Evolutionary conservation across 371 early-diverging fungal species (phyloP).

Genomic region (Dipsacomyces acuminosporus): DNA sequence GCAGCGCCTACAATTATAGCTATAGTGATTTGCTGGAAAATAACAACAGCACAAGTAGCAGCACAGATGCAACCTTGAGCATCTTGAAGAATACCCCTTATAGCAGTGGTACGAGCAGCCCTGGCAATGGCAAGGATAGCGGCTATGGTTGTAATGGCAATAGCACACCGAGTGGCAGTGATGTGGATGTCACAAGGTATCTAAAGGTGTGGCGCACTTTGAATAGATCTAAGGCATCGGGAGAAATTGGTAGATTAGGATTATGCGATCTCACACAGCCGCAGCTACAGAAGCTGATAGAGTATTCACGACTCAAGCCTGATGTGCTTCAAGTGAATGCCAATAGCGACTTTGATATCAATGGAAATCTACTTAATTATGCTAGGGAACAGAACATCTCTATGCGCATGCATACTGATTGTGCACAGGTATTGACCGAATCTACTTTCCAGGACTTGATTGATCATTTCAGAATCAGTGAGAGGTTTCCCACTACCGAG

Average conservation of each 20-base stretch:
- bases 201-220: conserved; percentile 30
- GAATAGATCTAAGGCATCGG: conserved; percentile 8
- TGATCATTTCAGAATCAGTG: conserved; percentile 37
- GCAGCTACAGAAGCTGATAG: conserved; percentile 26
- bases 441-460: conserved; percentile 31
- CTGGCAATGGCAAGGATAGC: neutral
- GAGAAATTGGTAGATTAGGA: conserved; percentile 29
- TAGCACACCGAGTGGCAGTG: too few relatives aligned
- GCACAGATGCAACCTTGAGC: too few relatives aligned
- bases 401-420: conserved; percentile 33
- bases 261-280: conserved; percentile 22
- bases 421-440: conserved; percentile 21
- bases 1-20: too few relatives aligned
- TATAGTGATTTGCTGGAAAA: too few relatives aligned
- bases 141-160: neutral
- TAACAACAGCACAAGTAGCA: too few relatives aligned
- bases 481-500: conserved; percentile 42
- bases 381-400: conserved; percentile 20
- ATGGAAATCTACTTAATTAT: conserved; percentile 12
- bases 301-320: conserved; percentile 14
- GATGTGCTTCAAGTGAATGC: conserved; percentile 37
- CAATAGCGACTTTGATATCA: conserved; percentile 3
- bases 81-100: too few relatives aligned
- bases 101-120: too few relatives aligned
- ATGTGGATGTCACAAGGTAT: conserved; percentile 25